These are phyloP conservation scores for Claviceps pusilla DNA, from an alignment of 2,329 filamentous ascomycete genomes.

Conservation along the genomic window DNA sequence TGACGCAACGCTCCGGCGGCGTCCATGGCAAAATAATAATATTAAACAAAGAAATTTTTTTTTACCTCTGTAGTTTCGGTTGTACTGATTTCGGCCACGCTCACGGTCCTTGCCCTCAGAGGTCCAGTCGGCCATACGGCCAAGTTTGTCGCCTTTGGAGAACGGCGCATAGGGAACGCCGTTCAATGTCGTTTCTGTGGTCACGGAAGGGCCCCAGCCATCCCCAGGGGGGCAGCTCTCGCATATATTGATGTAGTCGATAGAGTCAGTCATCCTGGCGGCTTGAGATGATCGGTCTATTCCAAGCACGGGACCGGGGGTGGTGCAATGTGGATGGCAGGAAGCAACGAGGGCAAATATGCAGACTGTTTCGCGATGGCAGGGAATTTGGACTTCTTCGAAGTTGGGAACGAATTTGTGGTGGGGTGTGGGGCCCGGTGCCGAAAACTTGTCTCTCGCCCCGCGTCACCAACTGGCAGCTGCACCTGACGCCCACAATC, in stretches of 20 bases:
- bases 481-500: conserved; percentile 2
- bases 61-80: conserved; percentile 78
- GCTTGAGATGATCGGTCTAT: conserved; percentile 1
- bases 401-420: conserved; percentile 23
- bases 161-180: conserved; percentile 96
- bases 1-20: too few relatives aligned
- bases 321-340: not conserved
- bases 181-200: conserved; percentile 75
- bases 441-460: conserved; percentile 17
- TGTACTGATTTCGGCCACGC: conserved; percentile 71
- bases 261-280: conserved; percentile 35
- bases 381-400: conserved; percentile 19
- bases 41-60: not conserved
- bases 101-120: conserved; percentile 74
- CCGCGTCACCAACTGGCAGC: conserved; percentile 8
- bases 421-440: conserved; percentile 23
- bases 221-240: conserved; percentile 58
- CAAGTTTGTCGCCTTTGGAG: conserved; percentile 96
- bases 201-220: conserved; percentile 75
- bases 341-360: not conserved
- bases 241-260: conserved; percentile 48
- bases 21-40: not conserved
- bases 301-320: not conserved
- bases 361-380: conserved; percentile 10
- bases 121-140: conserved; percentile 98